Conservation (phyloP, 495 filamentous ascomycete genomes). For the Penicillium subrubescens region DNA sequence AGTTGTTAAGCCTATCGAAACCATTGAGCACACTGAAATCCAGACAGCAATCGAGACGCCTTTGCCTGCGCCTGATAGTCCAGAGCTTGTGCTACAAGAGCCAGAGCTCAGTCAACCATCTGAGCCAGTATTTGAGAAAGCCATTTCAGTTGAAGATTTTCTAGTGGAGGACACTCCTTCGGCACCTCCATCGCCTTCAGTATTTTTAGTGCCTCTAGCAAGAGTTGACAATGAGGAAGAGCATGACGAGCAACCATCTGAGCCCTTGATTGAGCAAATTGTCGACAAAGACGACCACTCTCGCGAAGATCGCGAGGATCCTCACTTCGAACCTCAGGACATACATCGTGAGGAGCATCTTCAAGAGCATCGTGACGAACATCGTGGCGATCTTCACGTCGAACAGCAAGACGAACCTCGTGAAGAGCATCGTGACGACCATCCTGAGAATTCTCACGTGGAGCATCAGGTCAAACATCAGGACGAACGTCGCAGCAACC, state of each 20-base stretch:
- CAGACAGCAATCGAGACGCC: slow-evolving; percentile 34
- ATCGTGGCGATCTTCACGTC: no score
- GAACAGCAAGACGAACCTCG: no score
- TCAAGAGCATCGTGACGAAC: not conserved
- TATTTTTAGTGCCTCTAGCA: slow-evolving; percentile 9
- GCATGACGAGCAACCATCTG: slow-evolving; percentile 20
- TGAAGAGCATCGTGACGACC: no score
- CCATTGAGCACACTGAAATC: slow-evolving; percentile 21
- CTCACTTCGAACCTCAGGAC: not conserved
- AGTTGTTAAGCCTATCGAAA: slow-evolving; percentile 30
- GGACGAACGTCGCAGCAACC: no score
- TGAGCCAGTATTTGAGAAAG: slow-evolving; percentile 27
- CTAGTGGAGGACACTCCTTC: slow-evolving; percentile 15
- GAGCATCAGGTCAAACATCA: no score
- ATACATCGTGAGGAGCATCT: not conserved
- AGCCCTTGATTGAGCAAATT: slow-evolving; percentile 19
- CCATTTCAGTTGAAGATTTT: slow-evolving; percentile 21
- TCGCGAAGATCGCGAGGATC: slow-evolving; percentile 11
- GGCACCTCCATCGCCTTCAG: not conserved
- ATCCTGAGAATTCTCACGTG: no score
- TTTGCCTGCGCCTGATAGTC: slow-evolving; percentile 29
- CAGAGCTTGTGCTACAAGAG: slow-evolving; percentile 27
- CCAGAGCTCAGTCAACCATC: slow-evolving; percentile 23
- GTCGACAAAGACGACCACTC: slow-evolving; percentile 18
- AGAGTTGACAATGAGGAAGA: slow-evolving; percentile 23